phyloP scores from a whole-genome alignment of 169 alveolate genomes.

The Cryptosporidium ryanae region DNA sequence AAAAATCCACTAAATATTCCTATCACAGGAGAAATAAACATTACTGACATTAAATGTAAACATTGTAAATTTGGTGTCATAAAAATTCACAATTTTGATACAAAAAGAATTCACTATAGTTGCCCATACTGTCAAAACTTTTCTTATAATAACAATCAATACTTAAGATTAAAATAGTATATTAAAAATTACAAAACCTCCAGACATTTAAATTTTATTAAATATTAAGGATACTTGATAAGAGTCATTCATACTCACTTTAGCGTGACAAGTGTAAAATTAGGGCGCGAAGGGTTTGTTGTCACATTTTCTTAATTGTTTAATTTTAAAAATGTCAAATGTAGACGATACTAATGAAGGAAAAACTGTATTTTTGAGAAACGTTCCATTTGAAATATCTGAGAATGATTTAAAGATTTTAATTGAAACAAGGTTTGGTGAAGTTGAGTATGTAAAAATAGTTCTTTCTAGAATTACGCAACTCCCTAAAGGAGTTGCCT shows the following conservation, averaged over 20 bases:
- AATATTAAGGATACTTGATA: too few relatives aligned
- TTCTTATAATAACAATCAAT: background rate
- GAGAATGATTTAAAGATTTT: conserved; percentile 25
- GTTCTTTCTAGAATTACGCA: conserved; percentile 46
- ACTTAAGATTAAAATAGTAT: background rate
- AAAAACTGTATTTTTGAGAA: conserved; percentile 57
- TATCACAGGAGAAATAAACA: background rate
- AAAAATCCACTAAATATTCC: conserved; percentile 35
- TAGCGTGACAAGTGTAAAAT: too few relatives aligned
- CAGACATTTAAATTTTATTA: background rate
- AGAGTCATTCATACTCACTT: too few relatives aligned
- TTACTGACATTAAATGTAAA: background rate
- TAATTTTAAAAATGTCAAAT: background rate
- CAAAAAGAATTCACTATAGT: conserved; percentile 8
- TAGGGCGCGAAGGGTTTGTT: background rate
- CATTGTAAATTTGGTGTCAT: conserved; percentile 9
- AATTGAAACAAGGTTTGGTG: conserved; percentile 46
- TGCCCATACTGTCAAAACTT: conserved; percentile 16
- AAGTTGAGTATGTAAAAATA: conserved; percentile 19
- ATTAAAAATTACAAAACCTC: conserved; percentile 1
- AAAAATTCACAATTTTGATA: background rate
- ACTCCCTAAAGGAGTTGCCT: conserved; percentile 73
- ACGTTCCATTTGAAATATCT: conserved; percentile 64
- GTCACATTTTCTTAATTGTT: background rate
- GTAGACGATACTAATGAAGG: conserved; percentile 40